Conservation (phyloP, 306 rosid genomes). For the Vachellia collinsii region DNA sequence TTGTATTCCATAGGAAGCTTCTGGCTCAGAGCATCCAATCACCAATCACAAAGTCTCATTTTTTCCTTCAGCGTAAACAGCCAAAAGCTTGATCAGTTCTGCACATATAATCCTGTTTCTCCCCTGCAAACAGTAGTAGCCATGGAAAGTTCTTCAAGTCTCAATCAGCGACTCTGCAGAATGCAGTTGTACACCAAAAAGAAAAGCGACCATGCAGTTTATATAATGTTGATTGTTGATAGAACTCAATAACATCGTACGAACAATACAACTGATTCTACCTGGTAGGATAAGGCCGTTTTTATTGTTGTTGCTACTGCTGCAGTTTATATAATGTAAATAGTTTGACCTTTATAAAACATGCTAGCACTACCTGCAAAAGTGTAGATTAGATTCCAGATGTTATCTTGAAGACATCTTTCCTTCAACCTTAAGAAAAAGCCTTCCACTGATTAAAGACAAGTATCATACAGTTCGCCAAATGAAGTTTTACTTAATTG, state of each 20-base stretch:
- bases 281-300: too few relatives aligned
- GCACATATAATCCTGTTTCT: slow-evolving; percentile 7
- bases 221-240: too few relatives aligned
- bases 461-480: slow-evolving; percentile 2
- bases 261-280: too few relatives aligned
- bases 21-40: not conserved
- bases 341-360: not conserved
- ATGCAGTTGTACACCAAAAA: not conserved
- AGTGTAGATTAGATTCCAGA: slow-evolving; percentile 5
- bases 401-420: slow-evolving; percentile 14
- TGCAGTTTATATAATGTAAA: too few relatives aligned
- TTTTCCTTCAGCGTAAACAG: not conserved
- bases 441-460: slow-evolving; percentile 23
- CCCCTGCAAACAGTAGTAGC: not conserved
- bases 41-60: not conserved
- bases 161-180: slow-evolving; percentile 3
- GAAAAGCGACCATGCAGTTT: not conserved
- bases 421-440: slow-evolving; percentile 23
- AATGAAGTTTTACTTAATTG: slow-evolving; percentile 26
- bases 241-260: too few relatives aligned
- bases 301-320: too few relatives aligned
- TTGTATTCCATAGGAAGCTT: too few relatives aligned
- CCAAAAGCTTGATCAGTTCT: not conserved
- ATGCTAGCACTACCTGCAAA: not conserved
- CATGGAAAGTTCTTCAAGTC: slow-evolving; percentile 12